Evolutionary conservation across 2,329 filamentous ascomycete genomes (phyloP).

Genomic region (Diaporthe destruens): DNA sequence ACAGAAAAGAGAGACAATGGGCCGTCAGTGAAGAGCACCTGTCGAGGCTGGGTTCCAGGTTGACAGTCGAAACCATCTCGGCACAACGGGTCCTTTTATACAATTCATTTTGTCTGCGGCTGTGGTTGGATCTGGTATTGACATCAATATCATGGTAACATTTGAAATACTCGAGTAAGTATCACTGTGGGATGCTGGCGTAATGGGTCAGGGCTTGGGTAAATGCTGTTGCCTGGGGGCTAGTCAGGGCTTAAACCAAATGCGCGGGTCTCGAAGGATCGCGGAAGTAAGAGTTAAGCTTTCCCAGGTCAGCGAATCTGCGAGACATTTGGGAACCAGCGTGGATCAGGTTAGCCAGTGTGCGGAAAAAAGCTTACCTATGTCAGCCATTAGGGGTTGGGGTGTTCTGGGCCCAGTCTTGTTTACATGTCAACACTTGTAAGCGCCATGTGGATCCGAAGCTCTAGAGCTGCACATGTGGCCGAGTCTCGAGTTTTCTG

Average conservation of each 20-base stretch:
- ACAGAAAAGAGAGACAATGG: background rate
- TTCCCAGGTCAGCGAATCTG: constrained; percentile 6
- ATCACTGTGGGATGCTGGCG: background rate
- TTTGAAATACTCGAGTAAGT: no score
- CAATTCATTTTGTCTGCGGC: background rate
- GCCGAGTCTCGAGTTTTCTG: background rate
- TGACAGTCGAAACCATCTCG: background rate
- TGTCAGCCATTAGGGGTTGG: constrained; percentile 10
- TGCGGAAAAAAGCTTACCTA: background rate
- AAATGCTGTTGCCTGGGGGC: constrained; percentile 17
- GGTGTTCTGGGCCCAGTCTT: background rate
- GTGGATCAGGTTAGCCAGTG: constrained; percentile 1
- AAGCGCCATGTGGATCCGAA: background rate
- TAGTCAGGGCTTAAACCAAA: constrained; percentile 8
- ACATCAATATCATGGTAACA: background rate
- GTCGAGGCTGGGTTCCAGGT: background rate
- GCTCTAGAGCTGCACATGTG: background rate
- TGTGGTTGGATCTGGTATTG: background rate
- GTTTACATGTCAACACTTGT: background rate
- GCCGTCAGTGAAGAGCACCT: background rate
- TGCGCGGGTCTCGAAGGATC: constrained; percentile 10
- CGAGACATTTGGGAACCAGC: background rate
- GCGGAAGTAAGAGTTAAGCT: constrained; percentile 12
- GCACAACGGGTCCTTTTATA: background rate
- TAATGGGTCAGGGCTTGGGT: background rate